Base-by-base conservation (phyloP, 441 rosid genomes). In the Populus hybrid region DNA sequence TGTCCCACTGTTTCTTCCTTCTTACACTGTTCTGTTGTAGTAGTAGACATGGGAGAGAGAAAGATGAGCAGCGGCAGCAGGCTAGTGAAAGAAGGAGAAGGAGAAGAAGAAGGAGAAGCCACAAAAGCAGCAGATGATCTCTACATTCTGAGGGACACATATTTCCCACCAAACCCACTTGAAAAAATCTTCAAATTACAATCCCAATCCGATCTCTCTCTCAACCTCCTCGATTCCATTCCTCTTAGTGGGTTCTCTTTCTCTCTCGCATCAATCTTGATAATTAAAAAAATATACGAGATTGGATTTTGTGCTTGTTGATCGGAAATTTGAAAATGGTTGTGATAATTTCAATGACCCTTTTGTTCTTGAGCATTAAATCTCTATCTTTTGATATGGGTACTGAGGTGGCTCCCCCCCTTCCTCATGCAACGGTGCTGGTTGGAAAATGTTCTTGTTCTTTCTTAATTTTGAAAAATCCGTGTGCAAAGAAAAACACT, bases 211-310 rank as follows among this genome's bases (percentile, higher is more conserved):
- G 89, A 85, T 83, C 84, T 84, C 76, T 85, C 89, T 79, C 89
- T 90, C 86, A 74, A 76, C 20, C 81, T 90, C 59, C 91, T 90
- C 81, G 92, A 90, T 82, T 89, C 91, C 77, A 82, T 91, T 74
- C 88, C 94, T 83, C 83, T 73, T 14, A 94, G 96, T 90, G 78
- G 23, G 61, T 35, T n/a, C 21, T 65, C 28, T 26, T 14, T 50
- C 50, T 35, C 70, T 69, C 46, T 46, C 18, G 18, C 54, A 4
- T 14, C 18, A 46, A 46, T 46, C 8, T 12, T 40, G 46, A 40
- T 40, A 10, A 10, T 40, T 5, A 40, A 40, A 40, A 40, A 40
- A 40, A 10, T 3, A 40, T 40, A 40, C 46, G 46, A 40, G 10
- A 12, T 40, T 40, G 12, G 46, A 40, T 10, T 40, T 40, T 40